Evolutionary conservation across 1,284 basidiomycete genomes (phyloP).

Genomic region (Papiliotrema nemorosa): DNA sequence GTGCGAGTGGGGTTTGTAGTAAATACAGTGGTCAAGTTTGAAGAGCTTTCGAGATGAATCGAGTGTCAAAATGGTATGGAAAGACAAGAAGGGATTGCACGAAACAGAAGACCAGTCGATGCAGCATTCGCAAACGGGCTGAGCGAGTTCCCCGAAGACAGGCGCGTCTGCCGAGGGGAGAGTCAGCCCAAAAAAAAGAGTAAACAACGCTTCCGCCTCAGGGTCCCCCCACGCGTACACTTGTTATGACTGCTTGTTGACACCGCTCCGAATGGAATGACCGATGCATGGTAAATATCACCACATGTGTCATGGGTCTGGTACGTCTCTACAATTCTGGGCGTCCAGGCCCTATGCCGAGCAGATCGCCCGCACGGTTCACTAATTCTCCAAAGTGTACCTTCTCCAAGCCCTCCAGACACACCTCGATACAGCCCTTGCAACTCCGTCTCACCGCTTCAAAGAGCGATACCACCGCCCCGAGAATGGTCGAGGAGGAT

Average conservation of each 20-base stretch:
- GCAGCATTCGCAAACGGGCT: background rate
- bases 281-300: too few species aligned
- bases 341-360: background rate
- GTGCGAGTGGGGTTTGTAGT: background rate
- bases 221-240: too few species aligned
- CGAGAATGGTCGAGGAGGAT: slow-evolving; percentile 3
- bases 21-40: too few species aligned
- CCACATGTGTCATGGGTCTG: too few species aligned
- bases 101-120: too few species aligned
- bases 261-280: too few species aligned
- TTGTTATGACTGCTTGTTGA: too few species aligned
- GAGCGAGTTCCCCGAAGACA: too few species aligned
- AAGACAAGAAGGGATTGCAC: too few species aligned
- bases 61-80: background rate
- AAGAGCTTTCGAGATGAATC: too few species aligned
- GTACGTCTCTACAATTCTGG: background rate
- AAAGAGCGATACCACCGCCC: slow-evolving; percentile 9
- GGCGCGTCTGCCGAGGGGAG: background rate
- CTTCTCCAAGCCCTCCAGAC: background rate
- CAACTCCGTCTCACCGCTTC: slow-evolving; percentile 20
- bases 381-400: background rate
- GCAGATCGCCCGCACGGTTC: background rate
- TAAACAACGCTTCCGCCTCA: background rate
- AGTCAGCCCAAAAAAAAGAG: background rate
- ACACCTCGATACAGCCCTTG: slow-evolving; percentile 17